Percentiles rank a stretch among this genome's conserved stretches.
These are phyloP conservation scores for Talaromyces islandicus DNA, from an alignment of 2,329 filamentous ascomycete species.

Conservation along the genomic window DNA sequence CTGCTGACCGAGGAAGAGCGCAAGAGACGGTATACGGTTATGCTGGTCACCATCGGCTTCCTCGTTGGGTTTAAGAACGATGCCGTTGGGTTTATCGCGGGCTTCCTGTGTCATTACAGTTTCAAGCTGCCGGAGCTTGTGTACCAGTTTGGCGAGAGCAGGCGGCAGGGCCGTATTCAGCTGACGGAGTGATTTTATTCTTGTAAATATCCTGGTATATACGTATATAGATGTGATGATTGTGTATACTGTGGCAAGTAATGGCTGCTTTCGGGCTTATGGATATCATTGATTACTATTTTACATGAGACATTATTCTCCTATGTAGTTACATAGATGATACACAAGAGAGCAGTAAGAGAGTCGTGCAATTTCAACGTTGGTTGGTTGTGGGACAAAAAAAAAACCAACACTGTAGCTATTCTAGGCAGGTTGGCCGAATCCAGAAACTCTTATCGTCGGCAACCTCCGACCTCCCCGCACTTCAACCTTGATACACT, in stretches of 20 bases:
- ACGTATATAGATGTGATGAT: background rate
- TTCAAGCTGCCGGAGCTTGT: constrained; percentile 43
- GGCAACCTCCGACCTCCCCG: constrained; percentile 3
- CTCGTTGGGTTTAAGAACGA: constrained; percentile 86
- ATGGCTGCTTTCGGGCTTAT: background rate
- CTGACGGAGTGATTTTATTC: constrained; percentile 7
- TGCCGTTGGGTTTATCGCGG: constrained; percentile 76
- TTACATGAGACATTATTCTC: background rate
- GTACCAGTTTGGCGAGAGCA: constrained; percentile 20
- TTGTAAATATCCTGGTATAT: background rate
- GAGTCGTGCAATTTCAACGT: background rate
- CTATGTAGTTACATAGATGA: no score
- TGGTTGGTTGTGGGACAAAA: no score
- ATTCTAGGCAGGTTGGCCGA: no score
- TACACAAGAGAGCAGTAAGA: background rate
- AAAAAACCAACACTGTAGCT: no score
- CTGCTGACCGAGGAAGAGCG: constrained; percentile 60
- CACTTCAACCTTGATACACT: background rate
- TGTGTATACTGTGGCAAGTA: background rate
- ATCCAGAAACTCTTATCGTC: background rate
- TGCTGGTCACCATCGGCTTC: constrained; percentile 79
- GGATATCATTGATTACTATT: no score
- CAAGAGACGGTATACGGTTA: constrained; percentile 74
- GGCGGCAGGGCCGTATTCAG: constrained; percentile 25
- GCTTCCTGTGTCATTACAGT: constrained; percentile 70